phyloP scores from a whole-genome alignment of 176 grass and related monocot species.

The Hsuehochloa calcarea region DNA sequence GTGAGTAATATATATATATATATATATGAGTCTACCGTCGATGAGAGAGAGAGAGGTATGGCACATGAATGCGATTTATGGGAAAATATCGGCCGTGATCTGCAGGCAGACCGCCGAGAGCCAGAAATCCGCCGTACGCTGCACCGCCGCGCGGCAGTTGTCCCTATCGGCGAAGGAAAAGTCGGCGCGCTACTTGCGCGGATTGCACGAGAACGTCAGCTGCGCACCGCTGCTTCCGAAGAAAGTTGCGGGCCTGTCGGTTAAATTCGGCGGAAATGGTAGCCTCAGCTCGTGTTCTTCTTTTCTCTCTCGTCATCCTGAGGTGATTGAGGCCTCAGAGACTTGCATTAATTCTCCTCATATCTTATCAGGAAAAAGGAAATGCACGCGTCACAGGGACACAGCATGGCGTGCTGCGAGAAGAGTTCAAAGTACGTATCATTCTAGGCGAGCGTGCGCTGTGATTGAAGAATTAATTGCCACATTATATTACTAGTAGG shows the following conservation, averaged over 20 bases:
- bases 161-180: constrained; percentile 2
- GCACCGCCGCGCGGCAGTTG: not conserved
- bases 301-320: not conserved
- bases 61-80: not conserved
- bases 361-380: constrained; percentile 19
- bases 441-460: constrained; percentile 31
- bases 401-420: not conserved
- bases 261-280: not conserved
- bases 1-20: too few relatives aligned
- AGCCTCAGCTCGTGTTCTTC: not conserved
- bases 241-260: not conserved
- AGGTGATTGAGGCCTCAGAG: not conserved
- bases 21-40: constrained; percentile 18
- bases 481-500: too few relatives aligned
- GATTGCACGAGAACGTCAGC: not conserved
- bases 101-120: not conserved
- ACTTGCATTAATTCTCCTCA: too few relatives aligned
- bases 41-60: not conserved
- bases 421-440: not conserved
- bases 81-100: constrained; percentile 15
- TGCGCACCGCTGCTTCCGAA: not conserved
- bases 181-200: constrained; percentile 5
- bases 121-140: constrained; percentile 5
- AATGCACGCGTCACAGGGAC: not conserved
- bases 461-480: not conserved